Evolutionary conservation across 805 yeast genomes (phyloP).

Genomic region (Saturnispora dispora): DNA sequence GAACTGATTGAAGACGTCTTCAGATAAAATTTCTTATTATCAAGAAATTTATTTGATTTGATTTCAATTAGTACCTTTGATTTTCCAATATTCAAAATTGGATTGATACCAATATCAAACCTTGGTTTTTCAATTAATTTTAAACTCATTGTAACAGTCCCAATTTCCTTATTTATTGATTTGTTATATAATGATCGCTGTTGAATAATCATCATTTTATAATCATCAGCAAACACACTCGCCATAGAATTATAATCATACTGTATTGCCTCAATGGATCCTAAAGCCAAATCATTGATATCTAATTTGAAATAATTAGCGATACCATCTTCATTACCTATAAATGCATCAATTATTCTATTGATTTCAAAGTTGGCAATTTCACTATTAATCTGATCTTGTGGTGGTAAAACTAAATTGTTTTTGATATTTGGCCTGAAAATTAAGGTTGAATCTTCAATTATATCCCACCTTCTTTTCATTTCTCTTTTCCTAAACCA

Average conservation of each 20-base stretch:
- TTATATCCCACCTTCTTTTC: slow-evolving; percentile 17
- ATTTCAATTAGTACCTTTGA: slow-evolving; percentile 23
- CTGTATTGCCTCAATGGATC: slow-evolving; percentile 23
- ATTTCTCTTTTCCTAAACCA: slow-evolving; percentile 11
- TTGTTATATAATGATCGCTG: slow-evolving; percentile 23
- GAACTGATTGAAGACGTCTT: slow-evolving; percentile 18
- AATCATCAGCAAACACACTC: slow-evolving; percentile 18
- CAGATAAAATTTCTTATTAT: slow-evolving; percentile 17
- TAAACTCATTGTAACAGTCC: slow-evolving; percentile 19
- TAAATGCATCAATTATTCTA: slow-evolving; percentile 25
- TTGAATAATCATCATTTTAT: slow-evolving; percentile 22
- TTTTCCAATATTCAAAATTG: slow-evolving; percentile 19
- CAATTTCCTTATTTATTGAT: slow-evolving; percentile 19
- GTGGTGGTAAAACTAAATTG: slow-evolving; percentile 16
- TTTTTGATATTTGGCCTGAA: slow-evolving; percentile 16
- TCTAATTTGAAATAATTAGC: slow-evolving; percentile 18
- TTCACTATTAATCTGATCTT: slow-evolving; percentile 23
- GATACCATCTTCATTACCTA: slow-evolving; percentile 24
- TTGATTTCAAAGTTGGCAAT: slow-evolving; percentile 25
- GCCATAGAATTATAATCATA: slow-evolving; percentile 17
- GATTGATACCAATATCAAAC: slow-evolving; percentile 19
- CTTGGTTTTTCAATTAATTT: slow-evolving; percentile 15
- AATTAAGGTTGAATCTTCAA: slow-evolving; percentile 20
- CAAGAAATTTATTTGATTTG: slow-evolving; percentile 15
- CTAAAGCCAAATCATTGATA: slow-evolving; percentile 22